Evolutionary conservation across 306 rosid genomes (phyloP).

Genomic region (Rubus parviflorus): DNA sequence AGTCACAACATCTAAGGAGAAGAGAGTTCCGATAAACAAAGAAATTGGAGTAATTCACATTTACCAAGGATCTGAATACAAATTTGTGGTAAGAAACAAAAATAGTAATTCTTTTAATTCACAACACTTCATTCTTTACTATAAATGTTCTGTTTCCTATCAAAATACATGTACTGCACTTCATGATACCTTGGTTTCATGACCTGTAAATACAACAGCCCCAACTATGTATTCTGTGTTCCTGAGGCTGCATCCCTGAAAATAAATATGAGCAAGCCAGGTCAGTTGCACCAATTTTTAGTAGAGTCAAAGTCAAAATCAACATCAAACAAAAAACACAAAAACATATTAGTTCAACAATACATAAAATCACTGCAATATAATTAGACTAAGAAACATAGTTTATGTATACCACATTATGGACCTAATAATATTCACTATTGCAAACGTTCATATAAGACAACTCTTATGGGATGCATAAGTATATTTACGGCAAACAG

Average conservation of each 20-base stretch:
- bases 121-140: neutral
- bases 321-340: conserved; percentile 14
- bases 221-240: conserved; percentile 92
- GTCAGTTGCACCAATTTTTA: conserved; percentile 5
- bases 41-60: neutral
- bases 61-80: neutral
- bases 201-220: conserved; percentile 92
- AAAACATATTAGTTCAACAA: conserved; percentile 13
- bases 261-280: conserved; percentile 15
- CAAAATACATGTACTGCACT: neutral
- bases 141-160: neutral
- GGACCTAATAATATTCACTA: neutral
- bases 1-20: neutral
- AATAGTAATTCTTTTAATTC: neutral
- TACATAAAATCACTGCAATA: neutral
- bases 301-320: conserved; percentile 3
- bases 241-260: conserved; percentile 98
- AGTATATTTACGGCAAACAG: neutral
- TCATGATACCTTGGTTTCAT: conserved; percentile 83
- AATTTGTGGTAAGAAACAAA: neutral
- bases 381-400: neutral
- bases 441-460: neutral
- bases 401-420: conserved; percentile 1
- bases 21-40: neutral
- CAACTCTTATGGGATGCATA: neutral